phyloP scores from a whole-genome alignment of 306 rosid genomes.

The Inga oerstediana region DNA sequence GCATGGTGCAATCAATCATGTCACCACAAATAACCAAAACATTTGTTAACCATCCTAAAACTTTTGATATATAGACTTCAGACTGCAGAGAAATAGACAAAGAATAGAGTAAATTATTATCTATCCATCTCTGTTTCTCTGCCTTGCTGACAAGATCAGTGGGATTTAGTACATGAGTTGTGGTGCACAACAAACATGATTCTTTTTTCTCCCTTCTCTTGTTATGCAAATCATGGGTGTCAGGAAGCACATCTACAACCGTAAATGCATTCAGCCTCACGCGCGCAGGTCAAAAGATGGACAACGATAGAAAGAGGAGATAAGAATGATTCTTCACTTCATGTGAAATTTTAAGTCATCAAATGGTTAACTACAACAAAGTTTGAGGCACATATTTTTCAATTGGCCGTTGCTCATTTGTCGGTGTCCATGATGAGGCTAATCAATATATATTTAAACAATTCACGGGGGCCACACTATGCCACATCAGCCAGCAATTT shows the following conservation, averaged over 20 bases:
- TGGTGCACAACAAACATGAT: background rate
- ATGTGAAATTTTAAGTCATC: constrained; percentile 15
- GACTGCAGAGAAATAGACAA: background rate
- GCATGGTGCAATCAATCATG: background rate
- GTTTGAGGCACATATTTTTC: background rate
- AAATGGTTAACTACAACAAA: background rate
- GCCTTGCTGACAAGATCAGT: background rate
- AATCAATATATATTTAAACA: background rate
- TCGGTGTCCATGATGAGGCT: background rate
- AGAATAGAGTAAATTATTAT: background rate
- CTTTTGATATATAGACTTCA: background rate
- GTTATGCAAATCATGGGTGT: background rate
- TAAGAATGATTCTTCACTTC: background rate
- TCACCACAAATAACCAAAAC: background rate
- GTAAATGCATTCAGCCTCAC: background rate
- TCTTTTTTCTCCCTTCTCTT: background rate
- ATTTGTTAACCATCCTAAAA: background rate
- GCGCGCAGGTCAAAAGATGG: background rate
- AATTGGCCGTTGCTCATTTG: background rate
- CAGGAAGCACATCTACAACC: background rate
- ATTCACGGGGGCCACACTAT: background rate
- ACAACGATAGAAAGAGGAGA: background rate
- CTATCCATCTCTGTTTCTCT: background rate
- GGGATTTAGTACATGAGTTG: background rate
- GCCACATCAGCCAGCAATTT: background rate